These are phyloP conservation scores for Botryosphaeria agaves DNA, from an alignment of 2,329 filamentous ascomycete genomes.

Conservation along the genomic window DNA sequence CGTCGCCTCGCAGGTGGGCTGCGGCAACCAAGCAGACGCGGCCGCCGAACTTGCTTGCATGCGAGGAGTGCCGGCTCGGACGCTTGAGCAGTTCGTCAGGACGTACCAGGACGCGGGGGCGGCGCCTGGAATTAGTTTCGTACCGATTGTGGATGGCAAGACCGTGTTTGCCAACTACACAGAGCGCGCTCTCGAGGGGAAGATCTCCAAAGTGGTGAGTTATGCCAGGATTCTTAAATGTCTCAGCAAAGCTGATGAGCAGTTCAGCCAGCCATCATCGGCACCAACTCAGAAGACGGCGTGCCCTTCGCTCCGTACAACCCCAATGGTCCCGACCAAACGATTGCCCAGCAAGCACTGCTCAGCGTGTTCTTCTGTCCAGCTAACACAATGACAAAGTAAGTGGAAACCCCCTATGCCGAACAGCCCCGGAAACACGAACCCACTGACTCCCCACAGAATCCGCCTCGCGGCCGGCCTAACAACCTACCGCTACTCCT, in stretches of 20 bases:
- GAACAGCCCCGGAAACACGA: constrained; percentile 8
- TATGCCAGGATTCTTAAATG: not conserved
- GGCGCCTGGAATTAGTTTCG: constrained; percentile 7
- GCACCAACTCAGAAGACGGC: constrained; percentile 12
- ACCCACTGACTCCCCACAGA: constrained; percentile 4
- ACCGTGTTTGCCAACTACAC: constrained; percentile 19
- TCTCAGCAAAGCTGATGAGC: not conserved
- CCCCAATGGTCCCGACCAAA: constrained; percentile 10
- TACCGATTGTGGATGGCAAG: constrained; percentile 13
- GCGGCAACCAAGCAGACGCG: constrained; percentile 10
- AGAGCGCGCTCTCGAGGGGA: constrained; percentile 11
- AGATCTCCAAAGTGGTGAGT: constrained; percentile 8
- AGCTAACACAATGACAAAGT: not conserved
- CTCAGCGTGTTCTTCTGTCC: constrained; percentile 1
- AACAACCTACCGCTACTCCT: constrained; percentile 19
- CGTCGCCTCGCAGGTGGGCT: constrained; percentile 5
- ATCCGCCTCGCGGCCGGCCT: constrained; percentile 11
- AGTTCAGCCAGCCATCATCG: constrained; percentile 16
- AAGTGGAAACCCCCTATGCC: constrained; percentile 8
- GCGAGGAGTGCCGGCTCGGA: constrained; percentile 11
- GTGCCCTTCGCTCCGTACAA: constrained; percentile 13
- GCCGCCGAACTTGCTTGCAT: constrained; percentile 14
- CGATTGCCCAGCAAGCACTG: not conserved
- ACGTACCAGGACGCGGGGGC: constrained; percentile 1
- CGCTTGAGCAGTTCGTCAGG: constrained; percentile 2